Percentiles rank a stretch among this genome's conserved stretches.
Evolutionary conservation across 306 rosid genomes (phyloP).

Genomic region (Acmispon strigosus): DNA sequence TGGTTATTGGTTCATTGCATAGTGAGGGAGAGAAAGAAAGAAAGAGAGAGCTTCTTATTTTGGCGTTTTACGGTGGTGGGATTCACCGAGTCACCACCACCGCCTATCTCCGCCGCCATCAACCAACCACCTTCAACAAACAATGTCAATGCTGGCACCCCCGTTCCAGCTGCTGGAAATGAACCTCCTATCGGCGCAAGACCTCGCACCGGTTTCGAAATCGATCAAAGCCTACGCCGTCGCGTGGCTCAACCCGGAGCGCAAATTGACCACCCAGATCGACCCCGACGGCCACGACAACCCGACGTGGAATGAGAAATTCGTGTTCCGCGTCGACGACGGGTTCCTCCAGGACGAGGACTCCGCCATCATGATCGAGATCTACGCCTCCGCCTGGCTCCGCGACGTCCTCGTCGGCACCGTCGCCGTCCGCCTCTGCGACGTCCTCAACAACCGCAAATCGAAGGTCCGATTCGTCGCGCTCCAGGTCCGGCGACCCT

Average conservation of each 20-base stretch:
- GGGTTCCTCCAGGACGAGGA: conserved; percentile 34
- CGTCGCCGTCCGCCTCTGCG: conserved; percentile 35
- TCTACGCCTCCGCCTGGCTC: conserved; percentile 58
- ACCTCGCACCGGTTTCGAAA: conserved; percentile 43
- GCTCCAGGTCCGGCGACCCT: conserved; percentile 66
- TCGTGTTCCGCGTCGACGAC: conserved; percentile 56
- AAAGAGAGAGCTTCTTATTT: neutral
- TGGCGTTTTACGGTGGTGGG: neutral
- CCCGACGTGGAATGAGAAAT: conserved; percentile 81
- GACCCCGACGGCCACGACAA: conserved; percentile 45
- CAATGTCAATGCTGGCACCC: conserved; percentile 19
- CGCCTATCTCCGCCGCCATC: neutral
- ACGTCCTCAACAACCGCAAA: conserved; percentile 29
- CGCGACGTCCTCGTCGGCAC: conserved; percentile 53
- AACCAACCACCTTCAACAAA: too few relatives aligned
- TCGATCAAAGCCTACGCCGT: conserved; percentile 61
- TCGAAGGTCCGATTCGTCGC: conserved; percentile 43
- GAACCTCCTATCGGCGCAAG: conserved; percentile 56
- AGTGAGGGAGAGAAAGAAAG: neutral
- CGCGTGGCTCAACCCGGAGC: conserved; percentile 61
- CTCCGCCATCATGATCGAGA: conserved; percentile 48
- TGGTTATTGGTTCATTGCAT: neutral
- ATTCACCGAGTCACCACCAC: neutral
- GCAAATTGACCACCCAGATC: conserved; percentile 47
- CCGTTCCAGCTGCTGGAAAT: conserved; percentile 51